Evolutionary conservation across 2,329 filamentous ascomycete species (phyloP).

Genomic region (Botrytis aclada): DNA sequence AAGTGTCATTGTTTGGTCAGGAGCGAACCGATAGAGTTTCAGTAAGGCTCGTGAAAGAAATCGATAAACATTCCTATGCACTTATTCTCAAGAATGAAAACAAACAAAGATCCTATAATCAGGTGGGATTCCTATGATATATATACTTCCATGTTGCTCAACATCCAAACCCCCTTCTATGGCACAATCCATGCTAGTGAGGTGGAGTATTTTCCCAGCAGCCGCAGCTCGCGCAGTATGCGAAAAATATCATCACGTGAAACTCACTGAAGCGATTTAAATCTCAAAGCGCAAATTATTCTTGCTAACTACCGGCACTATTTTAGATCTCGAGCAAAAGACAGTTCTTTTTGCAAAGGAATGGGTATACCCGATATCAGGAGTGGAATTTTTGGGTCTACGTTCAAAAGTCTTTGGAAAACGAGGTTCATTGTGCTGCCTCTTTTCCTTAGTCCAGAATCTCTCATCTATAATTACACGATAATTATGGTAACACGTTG

Average conservation of each 20-base stretch:
- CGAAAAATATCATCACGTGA: slow-evolving; percentile 10
- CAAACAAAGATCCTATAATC: neutral
- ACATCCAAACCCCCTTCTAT: slow-evolving; percentile 7
- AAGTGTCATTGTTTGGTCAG: neutral
- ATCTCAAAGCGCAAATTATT: neutral
- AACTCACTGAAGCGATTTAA: neutral
- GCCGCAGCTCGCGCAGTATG: slow-evolving; percentile 10
- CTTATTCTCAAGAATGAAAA: neutral
- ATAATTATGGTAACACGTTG: neutral
- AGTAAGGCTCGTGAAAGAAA: neutral
- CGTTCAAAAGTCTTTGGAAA: neutral
- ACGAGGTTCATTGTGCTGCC: neutral
- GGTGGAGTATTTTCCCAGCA: slow-evolving; percentile 12
- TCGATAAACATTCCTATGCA: neutral
- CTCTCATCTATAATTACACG: neutral
- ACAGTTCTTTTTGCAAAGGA: neutral
- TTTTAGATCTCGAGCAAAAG: neutral
- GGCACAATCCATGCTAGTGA: slow-evolving; percentile 1
- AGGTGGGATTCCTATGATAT: neutral
- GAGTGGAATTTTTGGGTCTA: neutral
- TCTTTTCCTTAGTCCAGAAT: neutral
- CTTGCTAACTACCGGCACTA: neutral
- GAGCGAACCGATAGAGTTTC: neutral
- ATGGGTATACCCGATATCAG: neutral
- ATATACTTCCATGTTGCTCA: slow-evolving; percentile 2